phyloP scores from a whole-genome alignment of 345 rosid species.

The Brassica incana region DNA sequence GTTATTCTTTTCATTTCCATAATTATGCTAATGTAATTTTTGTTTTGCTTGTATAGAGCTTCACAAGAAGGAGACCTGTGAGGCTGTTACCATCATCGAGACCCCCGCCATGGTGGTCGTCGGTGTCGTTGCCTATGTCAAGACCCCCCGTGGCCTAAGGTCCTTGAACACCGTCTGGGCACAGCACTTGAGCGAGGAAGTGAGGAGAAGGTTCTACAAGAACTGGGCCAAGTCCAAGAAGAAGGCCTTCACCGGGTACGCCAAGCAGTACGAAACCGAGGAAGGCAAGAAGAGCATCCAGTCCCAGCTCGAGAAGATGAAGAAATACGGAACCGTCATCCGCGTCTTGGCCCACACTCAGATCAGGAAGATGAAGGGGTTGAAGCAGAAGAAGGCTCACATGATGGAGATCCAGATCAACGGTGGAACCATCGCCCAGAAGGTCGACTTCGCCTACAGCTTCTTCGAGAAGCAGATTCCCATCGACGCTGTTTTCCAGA shows the following conservation, averaged over 20 bases:
- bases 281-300: constrained; percentile 1
- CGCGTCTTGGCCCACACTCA: background rate
- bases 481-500: background rate
- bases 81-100: constrained; percentile 82
- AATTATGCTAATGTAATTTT: background rate
- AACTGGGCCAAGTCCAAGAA: constrained; percentile 91
- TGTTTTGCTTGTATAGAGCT: constrained; percentile 50
- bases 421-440: background rate
- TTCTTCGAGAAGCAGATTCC: background rate
- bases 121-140: constrained; percentile 85
- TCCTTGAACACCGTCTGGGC: constrained; percentile 89
- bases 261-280: background rate
- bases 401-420: background rate
- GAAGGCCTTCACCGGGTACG: constrained; percentile 58
- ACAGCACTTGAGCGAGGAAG: constrained; percentile 85
- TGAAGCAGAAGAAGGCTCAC: background rate
- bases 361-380: background rate
- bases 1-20: background rate
- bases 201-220: constrained; percentile 85
- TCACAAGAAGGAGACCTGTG: constrained; percentile 95
- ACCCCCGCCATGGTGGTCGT: constrained; percentile 86
- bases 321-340: background rate
- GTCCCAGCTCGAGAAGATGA: background rate
- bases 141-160: constrained; percentile 76
- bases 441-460: background rate